Percentiles rank a stretch among this genome's conserved stretches.
Conservation (phyloP, 495 filamentous ascomycete species). For the Trichoderma orchidacearum region DNA sequence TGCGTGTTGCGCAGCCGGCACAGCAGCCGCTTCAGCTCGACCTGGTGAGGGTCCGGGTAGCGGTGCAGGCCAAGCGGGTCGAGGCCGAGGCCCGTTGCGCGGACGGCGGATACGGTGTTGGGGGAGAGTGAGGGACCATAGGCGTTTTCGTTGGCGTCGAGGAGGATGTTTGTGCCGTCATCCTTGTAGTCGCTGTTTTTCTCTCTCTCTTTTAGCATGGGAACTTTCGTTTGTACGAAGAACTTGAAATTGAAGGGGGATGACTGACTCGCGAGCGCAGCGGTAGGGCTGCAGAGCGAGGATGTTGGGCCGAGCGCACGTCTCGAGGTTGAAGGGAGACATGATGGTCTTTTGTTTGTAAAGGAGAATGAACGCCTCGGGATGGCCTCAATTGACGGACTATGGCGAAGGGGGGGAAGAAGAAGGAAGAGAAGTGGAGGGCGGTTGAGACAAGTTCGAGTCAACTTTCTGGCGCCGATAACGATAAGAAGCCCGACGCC, state of each 20-base stretch:
- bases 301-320: constrained; percentile 75
- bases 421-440: not conserved
- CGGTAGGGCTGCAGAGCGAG: constrained; percentile 71
- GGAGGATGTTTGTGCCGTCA: constrained; percentile 88
- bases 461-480: not conserved
- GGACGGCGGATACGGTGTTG: constrained; percentile 8
- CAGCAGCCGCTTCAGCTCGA: constrained; percentile 69
- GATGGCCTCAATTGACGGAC: not conserved
- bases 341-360: constrained; percentile 13
- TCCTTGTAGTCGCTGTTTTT: constrained; percentile 89
- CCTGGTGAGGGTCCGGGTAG: constrained; percentile 94
- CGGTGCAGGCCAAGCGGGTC: constrained; percentile 73
- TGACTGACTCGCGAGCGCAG: constrained; percentile 64
- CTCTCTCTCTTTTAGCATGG: constrained; percentile 11
- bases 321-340: constrained; percentile 57
- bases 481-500: not conserved
- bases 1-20: constrained; percentile 83
- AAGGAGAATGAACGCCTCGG: not conserved
- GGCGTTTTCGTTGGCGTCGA: constrained; percentile 97
- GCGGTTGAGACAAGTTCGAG: not conserved
- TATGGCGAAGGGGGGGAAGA: not conserved
- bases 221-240: too few species aligned
- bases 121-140: constrained; percentile 58
- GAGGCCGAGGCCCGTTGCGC: constrained; percentile 23
- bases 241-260: constrained; percentile 6